Base-by-base conservation (phyloP, 106 monocot species). In the Dendrobium chrysotoxum region DNA sequence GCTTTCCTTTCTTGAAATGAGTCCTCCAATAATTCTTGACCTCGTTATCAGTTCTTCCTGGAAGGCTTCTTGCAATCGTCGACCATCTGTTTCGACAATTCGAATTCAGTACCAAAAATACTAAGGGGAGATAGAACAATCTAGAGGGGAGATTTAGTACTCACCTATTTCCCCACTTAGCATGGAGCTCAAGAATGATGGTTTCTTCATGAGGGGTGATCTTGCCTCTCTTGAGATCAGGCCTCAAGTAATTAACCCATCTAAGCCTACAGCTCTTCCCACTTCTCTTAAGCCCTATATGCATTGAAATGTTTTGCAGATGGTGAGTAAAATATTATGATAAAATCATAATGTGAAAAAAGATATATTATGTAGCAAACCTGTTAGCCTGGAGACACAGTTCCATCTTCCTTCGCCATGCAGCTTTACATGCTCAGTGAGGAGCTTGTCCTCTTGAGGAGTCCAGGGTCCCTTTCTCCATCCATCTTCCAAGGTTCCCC, bases 401-500 rank as follows among this genome's bases (percentile, higher is more conserved):
- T 91, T 94, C 94, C 94, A 91, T 79, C 91, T 87, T 0, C 94
- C 94, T 68, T 94, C 94, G 5, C 91, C 94, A 77, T 94, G 94
- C 35, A 85, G 81, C 71, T 82, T 84, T 70, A 94, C 91, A 85
- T 91, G 88, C 57, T 94, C 89, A 38, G 83, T 85, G 40, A 94
- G 86, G n/a, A 94, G 78, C 86, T 83, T 83, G 79, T 94, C 94
- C 47, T 94, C 94, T 50, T 88, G 86, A 4, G 86, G 76, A 81
- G 91, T 94, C 94, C 94, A 94, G 1, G 94, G 94, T 2, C 94
- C 94, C 77, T 94, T 94, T 79, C 91, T 83, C 89, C 87, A 91
- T 6, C 80, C 86, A 64, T 72, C 87, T 18, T 79, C 82, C 17
- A 75, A 46, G 26, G 13, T 12, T 26, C 78, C 77, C 85, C 90